These are phyloP conservation scores for Suillus weaverae DNA, from an alignment of 768 basidiomycete genomes.

Conservation along the genomic window DNA sequence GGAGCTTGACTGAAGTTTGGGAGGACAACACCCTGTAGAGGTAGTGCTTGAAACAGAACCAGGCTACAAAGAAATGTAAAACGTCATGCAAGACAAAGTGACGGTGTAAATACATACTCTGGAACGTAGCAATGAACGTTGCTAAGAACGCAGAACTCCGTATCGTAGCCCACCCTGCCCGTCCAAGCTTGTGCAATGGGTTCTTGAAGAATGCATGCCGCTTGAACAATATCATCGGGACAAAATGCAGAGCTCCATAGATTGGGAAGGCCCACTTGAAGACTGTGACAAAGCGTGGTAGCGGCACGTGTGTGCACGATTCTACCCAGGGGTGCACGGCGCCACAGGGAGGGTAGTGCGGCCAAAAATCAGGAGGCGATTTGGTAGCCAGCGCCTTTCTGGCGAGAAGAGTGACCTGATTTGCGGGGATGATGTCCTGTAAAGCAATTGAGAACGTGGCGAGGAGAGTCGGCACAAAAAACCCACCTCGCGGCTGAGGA, in stretches of 20 bases:
- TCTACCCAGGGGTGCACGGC: constrained; percentile 76
- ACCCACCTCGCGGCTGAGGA: constrained; percentile 51
- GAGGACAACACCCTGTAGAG: constrained; percentile 50
- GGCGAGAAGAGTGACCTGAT: constrained; percentile 47
- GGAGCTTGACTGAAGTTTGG: constrained; percentile 36
- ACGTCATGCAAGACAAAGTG: not conserved
- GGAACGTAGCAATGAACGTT: constrained; percentile 77
- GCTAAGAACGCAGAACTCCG: constrained; percentile 89
- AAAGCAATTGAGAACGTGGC: constrained; percentile 10
- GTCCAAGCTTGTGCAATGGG: constrained; percentile 65
- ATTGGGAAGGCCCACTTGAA: constrained; percentile 82
- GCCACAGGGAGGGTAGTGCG: constrained; percentile 59
- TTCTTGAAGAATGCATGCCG: constrained; percentile 61
- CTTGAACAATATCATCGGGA: constrained; percentile 85
- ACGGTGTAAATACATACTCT: constrained; percentile 50
- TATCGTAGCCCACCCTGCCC: constrained; percentile 67
- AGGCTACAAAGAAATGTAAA: constrained; percentile 36
- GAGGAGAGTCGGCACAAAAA: not conserved
- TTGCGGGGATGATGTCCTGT: constrained; percentile 55
- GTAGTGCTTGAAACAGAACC: constrained; percentile 67
- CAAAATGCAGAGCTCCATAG: constrained; percentile 88
- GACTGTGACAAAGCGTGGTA: constrained; percentile 70
- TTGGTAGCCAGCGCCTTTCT: constrained; percentile 39
- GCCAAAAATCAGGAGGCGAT: constrained; percentile 44
- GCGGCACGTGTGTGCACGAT: constrained; percentile 46